Conservation (phyloP, 164 flowering plant species). For the Pachysandra terminalis region DNA sequence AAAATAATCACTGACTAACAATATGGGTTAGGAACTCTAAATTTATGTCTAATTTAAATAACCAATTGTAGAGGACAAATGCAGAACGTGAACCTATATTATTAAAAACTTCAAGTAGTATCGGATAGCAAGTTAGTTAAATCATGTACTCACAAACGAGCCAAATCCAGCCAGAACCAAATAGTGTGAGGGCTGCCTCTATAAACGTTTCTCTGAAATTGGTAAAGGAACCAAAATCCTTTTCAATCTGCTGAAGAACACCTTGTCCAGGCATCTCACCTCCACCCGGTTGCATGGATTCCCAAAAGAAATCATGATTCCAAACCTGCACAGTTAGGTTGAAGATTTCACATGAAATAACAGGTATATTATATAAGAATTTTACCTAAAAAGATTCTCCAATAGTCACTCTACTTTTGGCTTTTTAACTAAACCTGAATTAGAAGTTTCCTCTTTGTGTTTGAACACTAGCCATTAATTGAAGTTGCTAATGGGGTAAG, state of each 20-base stretch:
- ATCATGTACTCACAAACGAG: conserved; percentile 63
- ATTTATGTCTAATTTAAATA: too few relatives aligned
- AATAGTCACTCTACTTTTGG: too few relatives aligned
- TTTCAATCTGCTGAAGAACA: conserved; percentile 76
- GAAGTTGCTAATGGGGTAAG: too few relatives aligned
- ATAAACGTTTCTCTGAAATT: conserved; percentile 70
- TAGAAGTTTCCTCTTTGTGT: too few relatives aligned
- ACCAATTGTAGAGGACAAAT: not conserved
- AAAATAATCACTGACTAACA: not conserved
- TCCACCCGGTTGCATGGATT: conserved; percentile 95
- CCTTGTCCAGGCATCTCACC: conserved; percentile 75
- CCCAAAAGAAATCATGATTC: conserved; percentile 99
- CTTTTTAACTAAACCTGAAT: too few relatives aligned
- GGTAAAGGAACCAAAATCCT: conserved; percentile 83
- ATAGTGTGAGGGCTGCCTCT: conserved; percentile 59
- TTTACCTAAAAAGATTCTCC: too few relatives aligned
- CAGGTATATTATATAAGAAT: too few relatives aligned
- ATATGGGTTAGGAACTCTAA: not conserved
- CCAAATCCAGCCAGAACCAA: conserved; percentile 99
- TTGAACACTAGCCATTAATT: too few relatives aligned
- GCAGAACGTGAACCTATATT: not conserved
- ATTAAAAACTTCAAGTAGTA: not conserved
- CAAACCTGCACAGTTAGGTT: conserved; percentile 53
- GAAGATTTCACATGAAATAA: not conserved
- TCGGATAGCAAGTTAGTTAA: not conserved